Evolutionary conservation across 805 yeast species (phyloP), one percentile per base, ranked within the genome.

Genomic region (Saccharomycopsis guyanensis): DNA sequence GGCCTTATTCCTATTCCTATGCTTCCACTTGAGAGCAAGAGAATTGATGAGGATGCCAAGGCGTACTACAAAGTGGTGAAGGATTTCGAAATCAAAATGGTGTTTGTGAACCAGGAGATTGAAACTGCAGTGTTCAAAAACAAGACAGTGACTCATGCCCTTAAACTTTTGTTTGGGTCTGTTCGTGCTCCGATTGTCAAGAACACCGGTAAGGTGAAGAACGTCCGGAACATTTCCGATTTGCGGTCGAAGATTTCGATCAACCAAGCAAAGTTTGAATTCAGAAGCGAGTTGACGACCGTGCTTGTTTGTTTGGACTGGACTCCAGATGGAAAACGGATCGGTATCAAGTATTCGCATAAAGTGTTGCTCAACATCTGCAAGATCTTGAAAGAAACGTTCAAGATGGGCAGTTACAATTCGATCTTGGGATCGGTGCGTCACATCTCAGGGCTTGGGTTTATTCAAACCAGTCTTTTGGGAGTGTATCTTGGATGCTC

Each of bases 401-500:
- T 96, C 57, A 91, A 86, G 51, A 70, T 93, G 64, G 72, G 81
- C 12, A 74, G 84, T 34, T 72, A 75, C 29, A 75, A 78, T 35
- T 82, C 96, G 0, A 69, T 93, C 4, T 70, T 91, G 36, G 95
- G 96, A 0, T 80, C 96, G 61, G 94, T 86, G 6, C 76, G 94
- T 38, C 91, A 89, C 55, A 76, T 86, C 1, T 65, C 74, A 2
- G 97, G 97, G 0, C 62, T 91, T 23, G 99, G 99, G 0, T 89
- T 93, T 59, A 65, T 93, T 23, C 91, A 87, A 60, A 74, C 95
- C n/a, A 79, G 80, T 45, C 63, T 89, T 32, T 61, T 93, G 53
- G 98, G 98, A 3, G 79, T 83, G 0, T 93, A 81, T 57, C 66
- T 86, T 47, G 98, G 99, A 0, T 77, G 93, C 0, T 75, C 95